These are phyloP conservation scores for Didymosphaeria variabile DNA, from an alignment of 2,329 filamentous ascomycete genomes.

Conservation along the genomic window DNA sequence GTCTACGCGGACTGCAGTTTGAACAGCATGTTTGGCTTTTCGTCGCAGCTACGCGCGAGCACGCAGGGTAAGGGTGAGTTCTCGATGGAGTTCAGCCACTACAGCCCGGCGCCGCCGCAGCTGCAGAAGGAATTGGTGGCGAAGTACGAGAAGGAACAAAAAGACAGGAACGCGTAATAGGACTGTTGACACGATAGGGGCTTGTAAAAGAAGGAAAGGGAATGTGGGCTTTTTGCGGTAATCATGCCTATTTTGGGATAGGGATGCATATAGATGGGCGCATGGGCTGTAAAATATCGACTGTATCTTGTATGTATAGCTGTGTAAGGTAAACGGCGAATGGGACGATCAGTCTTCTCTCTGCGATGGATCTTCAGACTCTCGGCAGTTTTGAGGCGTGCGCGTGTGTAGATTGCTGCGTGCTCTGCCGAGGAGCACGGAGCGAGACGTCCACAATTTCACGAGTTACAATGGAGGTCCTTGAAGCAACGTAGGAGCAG, in stretches of 20 bases:
- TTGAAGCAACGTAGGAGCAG: no score
- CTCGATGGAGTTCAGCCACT: constrained; percentile 98
- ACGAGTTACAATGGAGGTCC: no score
- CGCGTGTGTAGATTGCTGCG: not conserved
- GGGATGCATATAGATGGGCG: constrained; percentile 22
- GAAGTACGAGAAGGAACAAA: constrained; percentile 73
- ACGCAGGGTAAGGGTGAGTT: constrained; percentile 99
- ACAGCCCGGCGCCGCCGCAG: constrained; percentile 84
- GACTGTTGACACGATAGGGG: constrained; percentile 47
- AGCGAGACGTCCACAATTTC: not conserved
- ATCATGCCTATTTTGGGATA: constrained; percentile 18
- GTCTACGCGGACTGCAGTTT: constrained; percentile 90
- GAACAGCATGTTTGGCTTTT: constrained; percentile 98
- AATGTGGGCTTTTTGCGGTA: constrained; percentile 7
- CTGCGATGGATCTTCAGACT: not conserved
- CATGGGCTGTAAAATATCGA: constrained; percentile 16
- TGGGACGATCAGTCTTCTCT: constrained; percentile 5
- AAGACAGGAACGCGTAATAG: constrained; percentile 72
- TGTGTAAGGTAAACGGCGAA: not conserved
- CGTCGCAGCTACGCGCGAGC: constrained; percentile 85
- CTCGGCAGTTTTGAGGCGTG: not conserved
- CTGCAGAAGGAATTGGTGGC: constrained; percentile 81
- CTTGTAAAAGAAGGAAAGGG: not conserved
- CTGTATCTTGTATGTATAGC: constrained; percentile 9
- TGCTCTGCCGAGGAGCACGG: not conserved